Conservation (phyloP, 2,329 filamentous ascomycete genomes). For the Calonectria fujianensis region DNA sequence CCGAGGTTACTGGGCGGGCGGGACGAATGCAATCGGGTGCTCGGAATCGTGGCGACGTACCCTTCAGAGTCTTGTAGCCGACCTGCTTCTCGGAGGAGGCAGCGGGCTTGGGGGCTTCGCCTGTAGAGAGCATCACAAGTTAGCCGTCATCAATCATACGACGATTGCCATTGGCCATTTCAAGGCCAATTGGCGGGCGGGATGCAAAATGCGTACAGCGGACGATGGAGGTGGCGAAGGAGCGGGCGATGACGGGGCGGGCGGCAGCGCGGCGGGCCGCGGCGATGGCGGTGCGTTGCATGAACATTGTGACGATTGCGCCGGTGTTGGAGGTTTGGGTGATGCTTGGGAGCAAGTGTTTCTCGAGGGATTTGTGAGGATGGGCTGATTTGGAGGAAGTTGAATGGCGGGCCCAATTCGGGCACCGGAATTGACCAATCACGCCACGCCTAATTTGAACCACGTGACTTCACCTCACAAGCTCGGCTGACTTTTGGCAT, state of each 20-base stretch:
- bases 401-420: constrained; percentile 57
- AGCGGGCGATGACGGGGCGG: constrained; percentile 73
- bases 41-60: constrained; percentile 62
- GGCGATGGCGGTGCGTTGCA: constrained; percentile 77
- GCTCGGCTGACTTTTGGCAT: constrained; percentile 43
- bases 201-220: constrained; percentile 71
- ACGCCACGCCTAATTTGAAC: constrained; percentile 42
- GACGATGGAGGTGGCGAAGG: constrained; percentile 76
- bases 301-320: constrained; percentile 69
- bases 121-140: constrained; percentile 55
- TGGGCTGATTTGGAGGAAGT: constrained; percentile 67
- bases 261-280: constrained; percentile 76
- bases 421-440: constrained; percentile 61
- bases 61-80: constrained; percentile 67
- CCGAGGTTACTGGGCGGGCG: constrained; percentile 52
- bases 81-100: constrained; percentile 66
- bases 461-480: constrained; percentile 58
- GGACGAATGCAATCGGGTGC: constrained; percentile 35
- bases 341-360: constrained; percentile 53
- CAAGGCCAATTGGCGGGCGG: constrained; percentile 42
- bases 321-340: constrained; percentile 47
- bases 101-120: constrained; percentile 62
- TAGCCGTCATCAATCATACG: constrained; percentile 57
- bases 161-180: constrained; percentile 54
- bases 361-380: constrained; percentile 69